phyloP scores from a whole-genome alignment of 2,329 filamentous ascomycete species.

The Atkinsonella texensis region DNA sequence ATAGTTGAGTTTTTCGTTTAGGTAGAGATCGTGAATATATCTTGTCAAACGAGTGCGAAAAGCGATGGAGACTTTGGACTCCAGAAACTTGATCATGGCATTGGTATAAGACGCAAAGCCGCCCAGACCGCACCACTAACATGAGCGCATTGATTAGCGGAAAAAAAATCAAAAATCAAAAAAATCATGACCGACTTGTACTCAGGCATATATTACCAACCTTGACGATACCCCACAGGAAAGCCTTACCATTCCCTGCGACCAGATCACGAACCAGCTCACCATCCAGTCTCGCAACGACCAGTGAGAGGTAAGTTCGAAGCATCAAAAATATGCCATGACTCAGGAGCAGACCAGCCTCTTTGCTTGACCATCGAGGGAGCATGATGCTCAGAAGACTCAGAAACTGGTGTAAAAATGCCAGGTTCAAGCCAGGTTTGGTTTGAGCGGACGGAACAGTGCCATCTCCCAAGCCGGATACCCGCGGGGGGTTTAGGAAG shows the following conservation, averaged over 20 bases:
- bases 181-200: not conserved
- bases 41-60: conserved; percentile 90
- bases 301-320: conserved; percentile 83
- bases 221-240: conserved; percentile 80
- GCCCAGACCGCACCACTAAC: conserved; percentile 79
- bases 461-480: conserved; percentile 63
- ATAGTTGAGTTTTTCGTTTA: conserved; percentile 90
- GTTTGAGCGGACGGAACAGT: conserved; percentile 77
- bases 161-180: not conserved
- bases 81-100: conserved; percentile 96
- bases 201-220: conserved; percentile 22
- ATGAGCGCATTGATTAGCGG: conserved; percentile 1
- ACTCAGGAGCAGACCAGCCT: conserved; percentile 78
- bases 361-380: conserved; percentile 88
- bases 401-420: conserved; percentile 92
- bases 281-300: conserved; percentile 86
- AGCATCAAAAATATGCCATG: conserved; percentile 85
- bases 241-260: conserved; percentile 81
- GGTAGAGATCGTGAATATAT: conserved; percentile 94
- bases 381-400: conserved; percentile 97
- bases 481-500: conserved; percentile 81
- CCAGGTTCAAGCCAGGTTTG: conserved; percentile 87
- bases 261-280: conserved; percentile 94
- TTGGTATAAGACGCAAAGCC: conserved; percentile 94
- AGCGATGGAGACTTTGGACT: conserved; percentile 95